A percentile compares a stretch with the other conserved stretches of the same genome.
Evolutionary conservation across 768 basidiomycete species (phyloP).

Genomic region (Kwoniella shandongensis): DNA sequence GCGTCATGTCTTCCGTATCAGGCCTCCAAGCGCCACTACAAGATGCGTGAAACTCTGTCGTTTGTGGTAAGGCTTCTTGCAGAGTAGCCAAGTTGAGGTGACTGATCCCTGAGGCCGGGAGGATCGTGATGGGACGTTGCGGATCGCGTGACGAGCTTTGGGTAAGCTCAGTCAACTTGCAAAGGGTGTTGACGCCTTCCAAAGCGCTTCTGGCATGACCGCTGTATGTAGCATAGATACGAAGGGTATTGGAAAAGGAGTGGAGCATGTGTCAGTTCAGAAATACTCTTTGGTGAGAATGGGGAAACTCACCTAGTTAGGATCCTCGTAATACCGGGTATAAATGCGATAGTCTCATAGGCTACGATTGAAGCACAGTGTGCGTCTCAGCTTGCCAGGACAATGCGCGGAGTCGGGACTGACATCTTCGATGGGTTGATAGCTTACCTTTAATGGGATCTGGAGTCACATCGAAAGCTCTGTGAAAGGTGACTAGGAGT

Average conservation of each 20-base stretch:
- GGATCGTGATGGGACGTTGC: conserved; percentile 6
- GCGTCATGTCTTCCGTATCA: background rate
- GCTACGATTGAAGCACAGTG: conserved; percentile 1
- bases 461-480: conserved; percentile 25
- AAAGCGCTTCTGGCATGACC: conserved; percentile 4
- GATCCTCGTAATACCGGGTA: conserved; percentile 20
- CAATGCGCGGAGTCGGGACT: too few relatives aligned
- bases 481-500: conserved; percentile 27
- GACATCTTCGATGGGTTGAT: background rate
- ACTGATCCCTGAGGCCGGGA: conserved; percentile 26
- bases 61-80: background rate
- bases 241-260: too few relatives aligned
- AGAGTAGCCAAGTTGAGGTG: background rate
- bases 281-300: too few relatives aligned
- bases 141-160: background rate
- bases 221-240: too few relatives aligned
- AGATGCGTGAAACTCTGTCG: conserved; percentile 21
- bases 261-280: too few relatives aligned
- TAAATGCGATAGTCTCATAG: conserved; percentile 2
- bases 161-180: background rate
- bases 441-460: conserved; percentile 14
- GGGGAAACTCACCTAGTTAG: conserved; percentile 27
- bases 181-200: conserved; percentile 9
- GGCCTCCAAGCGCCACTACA: background rate
- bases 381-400: too few relatives aligned